Evolutionary conservation across 306 rosid genomes (phyloP).

Genomic region (Glycine latifolia): DNA sequence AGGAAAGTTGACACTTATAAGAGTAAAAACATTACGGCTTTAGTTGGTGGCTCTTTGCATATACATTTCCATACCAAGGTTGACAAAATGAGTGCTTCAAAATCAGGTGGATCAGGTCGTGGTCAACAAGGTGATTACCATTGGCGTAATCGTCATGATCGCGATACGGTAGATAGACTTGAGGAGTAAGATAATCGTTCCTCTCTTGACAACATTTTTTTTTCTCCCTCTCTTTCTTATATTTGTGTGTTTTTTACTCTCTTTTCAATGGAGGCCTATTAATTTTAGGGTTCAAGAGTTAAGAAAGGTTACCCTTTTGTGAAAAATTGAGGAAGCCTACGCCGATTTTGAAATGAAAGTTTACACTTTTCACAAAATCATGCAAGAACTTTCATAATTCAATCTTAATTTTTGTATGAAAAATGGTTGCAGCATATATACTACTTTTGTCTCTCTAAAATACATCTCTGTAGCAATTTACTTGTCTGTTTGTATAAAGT

Average conservation of each 20-base stretch:
- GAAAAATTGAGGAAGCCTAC: no score
- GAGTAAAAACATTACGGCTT: not conserved
- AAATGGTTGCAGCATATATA: not conserved
- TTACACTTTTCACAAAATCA: no score
- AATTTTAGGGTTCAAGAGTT: not conserved
- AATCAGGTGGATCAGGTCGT: constrained; percentile 45
- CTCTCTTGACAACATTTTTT: not conserved
- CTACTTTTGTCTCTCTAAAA: not conserved
- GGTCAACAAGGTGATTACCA: constrained; percentile 22
- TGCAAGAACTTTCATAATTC: not conserved
- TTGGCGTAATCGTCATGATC: constrained; percentile 57
- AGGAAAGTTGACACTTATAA: not conserved
- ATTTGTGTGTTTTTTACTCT: not conserved
- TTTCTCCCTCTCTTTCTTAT: not conserved
- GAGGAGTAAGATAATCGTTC: constrained; percentile 58
- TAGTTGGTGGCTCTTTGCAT: not conserved
- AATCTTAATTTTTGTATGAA: not conserved
- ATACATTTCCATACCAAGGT: not conserved
- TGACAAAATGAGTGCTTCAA: constrained; percentile 43
- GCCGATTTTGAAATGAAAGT: no score
- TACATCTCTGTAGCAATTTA: not conserved
- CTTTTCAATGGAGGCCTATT: not conserved
- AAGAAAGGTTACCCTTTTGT: not conserved
- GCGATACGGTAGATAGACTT: constrained; percentile 52
- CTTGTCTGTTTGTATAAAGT: not conserved